phyloP scores from a whole-genome alignment of 208 protist species.

The Leishmania guyanensis region DNA sequence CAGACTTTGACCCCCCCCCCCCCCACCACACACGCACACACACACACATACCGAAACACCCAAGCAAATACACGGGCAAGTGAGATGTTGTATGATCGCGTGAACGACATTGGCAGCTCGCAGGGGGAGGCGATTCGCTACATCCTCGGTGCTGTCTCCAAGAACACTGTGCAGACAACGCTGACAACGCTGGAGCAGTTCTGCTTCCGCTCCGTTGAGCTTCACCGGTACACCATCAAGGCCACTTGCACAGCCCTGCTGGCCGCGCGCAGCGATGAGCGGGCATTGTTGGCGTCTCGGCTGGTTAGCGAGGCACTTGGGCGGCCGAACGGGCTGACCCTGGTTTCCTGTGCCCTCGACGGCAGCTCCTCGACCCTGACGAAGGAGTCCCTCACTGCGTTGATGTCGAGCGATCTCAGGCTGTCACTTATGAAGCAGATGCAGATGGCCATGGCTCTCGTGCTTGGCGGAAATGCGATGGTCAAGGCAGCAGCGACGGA shows the following conservation, averaged over 20 bases:
- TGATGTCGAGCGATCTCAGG: constrained; percentile 69
- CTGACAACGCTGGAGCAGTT: constrained; percentile 73
- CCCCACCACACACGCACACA: background rate
- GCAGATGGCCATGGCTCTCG: constrained; percentile 73
- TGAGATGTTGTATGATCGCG: constrained; percentile 77
- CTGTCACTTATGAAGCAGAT: constrained; percentile 72
- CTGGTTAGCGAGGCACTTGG: constrained; percentile 68
- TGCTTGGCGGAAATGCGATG: constrained; percentile 44
- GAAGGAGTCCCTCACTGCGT: constrained; percentile 44
- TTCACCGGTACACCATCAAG: constrained; percentile 65
- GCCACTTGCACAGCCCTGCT: constrained; percentile 34
- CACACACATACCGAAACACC: background rate
- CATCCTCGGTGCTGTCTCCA: constrained; percentile 65
- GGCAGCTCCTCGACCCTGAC: constrained; percentile 43
- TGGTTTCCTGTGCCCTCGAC: constrained; percentile 58
- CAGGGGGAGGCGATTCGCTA: constrained; percentile 77
- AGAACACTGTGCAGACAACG: constrained; percentile 77
- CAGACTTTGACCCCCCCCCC: background rate
- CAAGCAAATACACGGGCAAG: background rate
- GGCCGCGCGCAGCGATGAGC: constrained; percentile 41
- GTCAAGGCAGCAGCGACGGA: constrained; percentile 64
- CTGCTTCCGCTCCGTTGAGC: constrained; percentile 47
- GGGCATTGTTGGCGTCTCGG: constrained; percentile 44
- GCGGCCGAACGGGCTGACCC: constrained; percentile 65
- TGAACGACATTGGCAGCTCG: constrained; percentile 70